Evolutionary conservation across 2,329 filamentous ascomycete species (phyloP), one percentile per base, ranked within the genome.

Genomic region (Chrysosporium keratinophilum): DNA sequence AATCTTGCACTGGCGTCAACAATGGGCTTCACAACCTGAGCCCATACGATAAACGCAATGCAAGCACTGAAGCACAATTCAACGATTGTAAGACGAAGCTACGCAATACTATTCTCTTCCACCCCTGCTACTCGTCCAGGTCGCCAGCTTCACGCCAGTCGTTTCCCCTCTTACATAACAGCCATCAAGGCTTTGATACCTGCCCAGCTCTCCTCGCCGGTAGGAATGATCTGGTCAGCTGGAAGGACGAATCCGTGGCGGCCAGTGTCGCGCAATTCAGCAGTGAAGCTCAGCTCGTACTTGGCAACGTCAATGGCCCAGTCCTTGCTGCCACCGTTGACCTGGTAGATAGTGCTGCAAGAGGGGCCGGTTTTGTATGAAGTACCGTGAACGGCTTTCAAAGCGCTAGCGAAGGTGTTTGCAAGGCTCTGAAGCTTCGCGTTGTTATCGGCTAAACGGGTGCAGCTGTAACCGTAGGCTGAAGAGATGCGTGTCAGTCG

Each of bases 291-390:
- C 58, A 69, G 74, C 15, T 69, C 67, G 12, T 75, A 70, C 33
- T 66, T 64, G 44, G 70, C 65, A 2, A 75, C 67, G 43, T 75
- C 74, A 23, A 63, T 62, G 43, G 70, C 70, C 54, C 74, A 78
- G 62, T 78, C 76, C 15, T 73, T 72, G 41, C 59, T 61, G 52
- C 52, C 54, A n/a, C 61, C 61, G 14, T 49, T 55, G 3, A 79
- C 77, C 58, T 77, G 73, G 65, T 84, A 84, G 59, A 84, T 80
- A 28, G 80, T 83, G 39, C 67, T 68, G 66, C 82, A 84, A 56
- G 80, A 76, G 0, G 74, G 73, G 0, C 76, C 76, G 20, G 62
- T 57, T 43, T 62, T 55, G 62, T 68, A 71, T 54, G 58, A 58
- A 5, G 70, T 75, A 11, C 73, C 74, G 58, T 81, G 77, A 1